Evolutionary conservation across 768 basidiomycete species (phyloP).

Genomic region (Tephrocybe sp.): DNA sequence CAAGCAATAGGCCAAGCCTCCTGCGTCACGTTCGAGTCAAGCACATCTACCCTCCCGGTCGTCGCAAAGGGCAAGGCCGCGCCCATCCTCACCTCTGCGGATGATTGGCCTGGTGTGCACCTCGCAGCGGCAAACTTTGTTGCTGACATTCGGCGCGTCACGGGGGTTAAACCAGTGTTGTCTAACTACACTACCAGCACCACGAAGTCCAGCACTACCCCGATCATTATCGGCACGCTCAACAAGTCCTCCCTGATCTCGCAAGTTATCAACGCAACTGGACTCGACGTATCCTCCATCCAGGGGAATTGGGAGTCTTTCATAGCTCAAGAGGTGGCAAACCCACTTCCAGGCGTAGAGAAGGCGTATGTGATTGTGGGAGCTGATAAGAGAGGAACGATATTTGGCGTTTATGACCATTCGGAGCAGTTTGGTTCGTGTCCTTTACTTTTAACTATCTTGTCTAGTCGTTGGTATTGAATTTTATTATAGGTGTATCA

Average conservation of each 20-base stretch:
- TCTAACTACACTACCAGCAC: slow-evolving; percentile 48
- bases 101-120: slow-evolving; percentile 67
- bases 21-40: slow-evolving; percentile 46
- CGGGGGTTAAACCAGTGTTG: slow-evolving; percentile 48
- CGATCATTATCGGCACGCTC: slow-evolving; percentile 67
- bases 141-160: slow-evolving; percentile 60
- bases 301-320: slow-evolving; percentile 70
- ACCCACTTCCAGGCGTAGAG: slow-evolving; percentile 56
- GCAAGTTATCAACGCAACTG: slow-evolving; percentile 49
- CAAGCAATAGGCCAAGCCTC: slow-evolving; percentile 48
- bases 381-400: slow-evolving; percentile 67
- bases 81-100: slow-evolving; percentile 48
- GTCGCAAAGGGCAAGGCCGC: slow-evolving; percentile 45
- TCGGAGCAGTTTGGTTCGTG: slow-evolving; percentile 64
- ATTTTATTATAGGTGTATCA: slow-evolving; percentile 53
- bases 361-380: slow-evolving; percentile 70
- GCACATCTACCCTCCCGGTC: slow-evolving; percentile 39
- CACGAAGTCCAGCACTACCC: slow-evolving; percentile 29
- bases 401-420: slow-evolving; percentile 66
- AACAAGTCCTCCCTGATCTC: slow-evolving; percentile 56
- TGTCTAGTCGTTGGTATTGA: not conserved
- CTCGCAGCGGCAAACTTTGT: slow-evolving; percentile 61
- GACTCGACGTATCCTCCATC: slow-evolving; percentile 55
- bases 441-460: not conserved
- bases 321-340: slow-evolving; percentile 48